Percentiles rank a stretch among this genome's conserved stretches.
Conservation (phyloP, 495 filamentous ascomycete species). For the Hypomontagnella monticulosa region DNA sequence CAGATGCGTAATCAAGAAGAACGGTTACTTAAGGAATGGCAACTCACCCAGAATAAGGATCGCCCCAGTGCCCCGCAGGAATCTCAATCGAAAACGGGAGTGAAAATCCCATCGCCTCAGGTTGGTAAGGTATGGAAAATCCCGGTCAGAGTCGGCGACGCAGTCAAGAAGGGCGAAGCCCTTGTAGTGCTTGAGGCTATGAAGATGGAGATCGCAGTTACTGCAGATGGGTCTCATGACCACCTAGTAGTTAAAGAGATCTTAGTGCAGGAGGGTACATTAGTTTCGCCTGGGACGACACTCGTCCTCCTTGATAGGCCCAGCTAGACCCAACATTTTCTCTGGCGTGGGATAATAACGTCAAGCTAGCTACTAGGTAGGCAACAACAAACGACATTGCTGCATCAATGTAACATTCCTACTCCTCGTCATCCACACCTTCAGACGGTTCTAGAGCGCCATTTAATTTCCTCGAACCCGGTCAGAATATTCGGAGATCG, state of each 20-base stretch:
- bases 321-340: conserved; percentile 29
- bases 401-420: background rate
- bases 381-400: background rate
- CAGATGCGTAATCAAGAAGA: conserved; percentile 55
- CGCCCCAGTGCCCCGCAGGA: conserved; percentile 6
- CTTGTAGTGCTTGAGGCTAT: conserved; percentile 63
- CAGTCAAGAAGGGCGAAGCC: conserved; percentile 46
- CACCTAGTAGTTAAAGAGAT: conserved; percentile 27
- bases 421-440: too few species aligned
- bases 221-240: conserved; percentile 24
- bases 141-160: conserved; percentile 54
- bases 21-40: conserved; percentile 51
- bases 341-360: too few species aligned
- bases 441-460: too few species aligned
- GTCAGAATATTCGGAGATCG: too few species aligned
- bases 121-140: conserved; percentile 67
- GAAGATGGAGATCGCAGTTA: conserved; percentile 62
- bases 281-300: conserved; percentile 26
- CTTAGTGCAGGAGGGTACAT: conserved; percentile 21
- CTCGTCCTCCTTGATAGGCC: conserved; percentile 48
- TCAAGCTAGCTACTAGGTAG: background rate
- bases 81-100: conserved; percentile 2
- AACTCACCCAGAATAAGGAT: conserved; percentile 57
- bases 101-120: conserved; percentile 59
- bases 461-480: too few species aligned